These are phyloP conservation scores for Suhomyces guaymorum DNA, from an alignment of 1,139 yeast genomes.

Conservation along the genomic window DNA sequence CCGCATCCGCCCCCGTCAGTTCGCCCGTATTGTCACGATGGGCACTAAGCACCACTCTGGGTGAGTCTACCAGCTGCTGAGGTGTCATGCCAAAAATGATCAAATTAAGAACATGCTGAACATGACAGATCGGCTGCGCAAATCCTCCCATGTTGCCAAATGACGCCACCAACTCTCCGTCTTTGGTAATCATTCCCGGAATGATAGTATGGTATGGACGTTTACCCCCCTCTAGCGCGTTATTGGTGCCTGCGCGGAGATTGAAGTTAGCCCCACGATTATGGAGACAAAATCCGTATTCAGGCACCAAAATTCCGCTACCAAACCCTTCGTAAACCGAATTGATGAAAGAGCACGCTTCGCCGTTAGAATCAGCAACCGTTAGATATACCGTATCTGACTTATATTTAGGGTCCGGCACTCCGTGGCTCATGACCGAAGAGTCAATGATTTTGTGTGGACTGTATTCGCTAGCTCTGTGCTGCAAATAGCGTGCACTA, in stretches of 20 bases:
- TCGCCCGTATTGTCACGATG: no score
- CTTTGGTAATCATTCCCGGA: conserved; percentile 70
- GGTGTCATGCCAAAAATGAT: conserved; percentile 64
- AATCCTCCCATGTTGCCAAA: conserved; percentile 90
- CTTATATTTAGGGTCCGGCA: conserved; percentile 63
- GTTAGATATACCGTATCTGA: conserved; percentile 81
- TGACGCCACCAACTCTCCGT: conserved; percentile 57
- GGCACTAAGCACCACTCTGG: conserved; percentile 66
- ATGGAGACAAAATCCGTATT: conserved; percentile 70
- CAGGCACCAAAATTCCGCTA: conserved; percentile 66
- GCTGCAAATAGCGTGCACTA: conserved; percentile 44
- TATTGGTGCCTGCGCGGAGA: conserved; percentile 56
- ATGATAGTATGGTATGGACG: conserved; percentile 84
- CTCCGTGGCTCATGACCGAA: conserved; percentile 48
- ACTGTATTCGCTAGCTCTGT: conserved; percentile 51
- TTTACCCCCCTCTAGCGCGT: conserved; percentile 67
- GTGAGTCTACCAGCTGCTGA: conserved; percentile 75
- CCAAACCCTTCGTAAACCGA: conserved; percentile 76
- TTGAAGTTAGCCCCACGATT: conserved; percentile 79
- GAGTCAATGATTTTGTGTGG: conserved; percentile 42
- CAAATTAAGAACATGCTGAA: conserved; percentile 73
- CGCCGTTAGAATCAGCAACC: conserved; percentile 69
- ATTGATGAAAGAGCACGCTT: conserved; percentile 80
- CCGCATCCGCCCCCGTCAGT: not conserved
- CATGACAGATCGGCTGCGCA: conserved; percentile 86